Base-by-base conservation (phyloP, 1,284 basidiomycete species). In the Pyrrhoderma lamaoense region DNA sequence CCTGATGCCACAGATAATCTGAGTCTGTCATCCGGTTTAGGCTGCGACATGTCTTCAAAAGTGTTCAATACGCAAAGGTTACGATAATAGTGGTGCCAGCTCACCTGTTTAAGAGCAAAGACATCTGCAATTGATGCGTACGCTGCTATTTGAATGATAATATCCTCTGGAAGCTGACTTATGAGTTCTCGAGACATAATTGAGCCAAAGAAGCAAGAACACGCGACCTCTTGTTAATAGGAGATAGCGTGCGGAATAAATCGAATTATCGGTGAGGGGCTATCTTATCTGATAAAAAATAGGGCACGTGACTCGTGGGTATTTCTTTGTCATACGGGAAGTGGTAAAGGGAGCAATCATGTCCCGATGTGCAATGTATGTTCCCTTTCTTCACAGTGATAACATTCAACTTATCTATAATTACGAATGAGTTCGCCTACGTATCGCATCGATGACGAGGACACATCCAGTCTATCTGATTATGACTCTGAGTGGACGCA, bases 401-500 rank as follows among this genome's bases (percentile, higher is more conserved):
- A 37, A 44, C 45, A 46, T 22, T 37, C 45, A 52, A 47, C 47
- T 44, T 25, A 52, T 13, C 19, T 25, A 44, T 37, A 42, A 35
- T 35, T 37, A 22, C 45, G 21, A 27, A 51, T 51, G 49, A 42
- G 44, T 27, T 39, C 53, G 46, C 49, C 37, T 27, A 34, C 51
- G 37, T 50, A 49, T 11, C 40, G 51, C 16, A 23, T 45, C 42
- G 54, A 56, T 47, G 51, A 56, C 42, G 54, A 56, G 22, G 54
- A 56, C 16, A 45, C 40, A 8, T 52, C 51, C 7, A 56, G 54
- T 37, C 45, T 56, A 16, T 56, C 54, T 5, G 54, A 56, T 35
- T 56, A 56, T 34, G 54, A 56, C 42, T 56, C 54, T 43, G 54
- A 56, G 37, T 56, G 54, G 54, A 56, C 54, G n/a, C 54, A 56